These are phyloP conservation scores for Syncephalastrum racemosum DNA, from an alignment of 371 early-diverging fungal genomes.

Conservation along the genomic window DNA sequence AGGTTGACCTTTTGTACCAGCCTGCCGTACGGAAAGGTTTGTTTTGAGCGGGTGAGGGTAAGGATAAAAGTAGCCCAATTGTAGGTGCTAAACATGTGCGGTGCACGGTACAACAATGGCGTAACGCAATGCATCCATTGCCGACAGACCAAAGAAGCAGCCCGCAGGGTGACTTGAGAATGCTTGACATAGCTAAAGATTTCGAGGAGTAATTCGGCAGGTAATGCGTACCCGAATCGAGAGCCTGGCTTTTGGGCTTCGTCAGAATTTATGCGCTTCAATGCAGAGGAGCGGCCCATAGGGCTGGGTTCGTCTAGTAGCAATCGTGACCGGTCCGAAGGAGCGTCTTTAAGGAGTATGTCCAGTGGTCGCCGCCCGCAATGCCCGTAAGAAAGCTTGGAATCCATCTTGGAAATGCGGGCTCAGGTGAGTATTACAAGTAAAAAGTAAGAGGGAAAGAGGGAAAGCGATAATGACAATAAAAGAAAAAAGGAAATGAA, in stretches of 20 bases:
- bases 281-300: too few species aligned
- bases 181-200: conserved; percentile 37
- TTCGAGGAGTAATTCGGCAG: conserved; percentile 48
- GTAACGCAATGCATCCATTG: conserved; percentile 58
- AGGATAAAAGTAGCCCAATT: conserved; percentile 64
- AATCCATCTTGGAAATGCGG: too few species aligned
- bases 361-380: too few species aligned
- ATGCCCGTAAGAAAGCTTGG: too few species aligned
- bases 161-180: conserved; percentile 38
- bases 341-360: too few species aligned
- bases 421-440: too few species aligned
- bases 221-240: conserved; percentile 27
- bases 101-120: conserved; percentile 51
- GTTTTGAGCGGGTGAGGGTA: conserved; percentile 46
- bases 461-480: too few species aligned
- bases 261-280: too few species aligned
- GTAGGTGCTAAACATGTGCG: conserved; percentile 51
- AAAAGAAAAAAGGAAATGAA: too few species aligned
- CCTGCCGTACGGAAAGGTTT: conserved; percentile 32
- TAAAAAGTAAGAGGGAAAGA: too few species aligned
- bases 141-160: conserved; percentile 49
- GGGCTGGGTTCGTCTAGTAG: too few species aligned
- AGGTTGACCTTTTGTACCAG: conserved; percentile 15
- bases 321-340: too few species aligned
- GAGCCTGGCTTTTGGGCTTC: conserved; percentile 2